Evolutionary conservation across 75 land plant genomes (phyloP).

Genomic region (Selaginella moellendorffii): DNA sequence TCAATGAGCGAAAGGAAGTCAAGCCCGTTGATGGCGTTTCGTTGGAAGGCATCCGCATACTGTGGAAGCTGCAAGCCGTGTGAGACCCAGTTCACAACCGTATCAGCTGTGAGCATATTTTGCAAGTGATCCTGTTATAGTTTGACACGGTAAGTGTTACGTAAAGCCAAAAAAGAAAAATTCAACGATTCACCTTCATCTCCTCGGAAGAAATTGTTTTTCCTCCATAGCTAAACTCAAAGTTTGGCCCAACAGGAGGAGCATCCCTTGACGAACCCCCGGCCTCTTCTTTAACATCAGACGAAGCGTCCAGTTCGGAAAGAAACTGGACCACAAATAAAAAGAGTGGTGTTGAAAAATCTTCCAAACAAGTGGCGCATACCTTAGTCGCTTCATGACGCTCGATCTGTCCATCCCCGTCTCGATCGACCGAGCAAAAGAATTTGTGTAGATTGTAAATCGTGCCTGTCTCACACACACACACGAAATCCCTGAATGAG

Average conservation of each 20-base stretch:
- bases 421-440: slow-evolving; percentile 29
- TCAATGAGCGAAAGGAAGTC: slow-evolving; percentile 30
- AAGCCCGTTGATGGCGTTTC: slow-evolving; percentile 28
- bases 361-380: slow-evolving; percentile 2
- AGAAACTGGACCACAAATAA: slow-evolving; percentile 14
- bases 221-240: slow-evolving; percentile 10
- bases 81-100: slow-evolving; percentile 28
- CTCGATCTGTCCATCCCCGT: slow-evolving; percentile 33
- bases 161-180: neutral
- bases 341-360: neutral
- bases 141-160: neutral
- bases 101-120: slow-evolving; percentile 32
- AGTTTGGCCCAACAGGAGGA: neutral
- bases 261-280: neutral
- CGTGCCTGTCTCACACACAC: slow-evolving; percentile 14
- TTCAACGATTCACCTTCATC: slow-evolving; percentile 10
- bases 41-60: slow-evolving; percentile 27
- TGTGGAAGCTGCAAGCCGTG: slow-evolving; percentile 32
- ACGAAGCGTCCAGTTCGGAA: slow-evolving; percentile 5
- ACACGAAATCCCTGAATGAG: too few species aligned
- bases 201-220: slow-evolving; percentile 1
- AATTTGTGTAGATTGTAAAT: slow-evolving; percentile 18
- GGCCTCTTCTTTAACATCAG: slow-evolving; percentile 13
- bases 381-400: slow-evolving; percentile 32
- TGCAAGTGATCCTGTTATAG: slow-evolving; percentile 25